Base-by-base conservation (phyloP, 805 yeast species). In the Ogataea paraovalis region DNA sequence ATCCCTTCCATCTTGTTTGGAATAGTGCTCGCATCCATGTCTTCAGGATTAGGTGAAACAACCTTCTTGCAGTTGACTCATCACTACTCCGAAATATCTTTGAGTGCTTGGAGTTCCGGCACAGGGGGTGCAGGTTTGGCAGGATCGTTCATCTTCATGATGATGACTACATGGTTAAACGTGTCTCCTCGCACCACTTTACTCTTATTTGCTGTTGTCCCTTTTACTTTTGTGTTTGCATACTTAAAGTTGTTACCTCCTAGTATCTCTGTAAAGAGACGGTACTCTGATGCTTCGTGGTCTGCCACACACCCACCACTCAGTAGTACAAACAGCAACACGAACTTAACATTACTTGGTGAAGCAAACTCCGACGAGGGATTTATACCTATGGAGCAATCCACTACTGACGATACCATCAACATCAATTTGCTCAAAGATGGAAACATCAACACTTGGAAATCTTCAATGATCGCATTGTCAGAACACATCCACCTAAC, bases 111-210 rank as follows among this genome's bases (percentile, higher is more conserved):
- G 80, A 86, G 96, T 19, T 79, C 90, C 7, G 99, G 99, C 1
- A 92, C 98, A 0, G 98, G 99, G 3, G 96, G 89, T 18, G 98
- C 99, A 1, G 99, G 99, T 0, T 64, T 92, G 4, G 75, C 79
- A 18, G 99, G 98, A 0, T 80, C 91, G 46, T 87, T 85, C 45
- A 60, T 77, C 13, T 91, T 79, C 59, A 58, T 92, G 75, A 54
- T 85, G 1, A 51, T 87, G 56, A 92, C 97, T 0, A 84, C 92
- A 1, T 68, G 89, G 59, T 42, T 87, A 20, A 73, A 79, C 1
- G 48, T 88, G 1, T 65, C 78, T 6, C 82, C 87, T 0, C 71
- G 71, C 49, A 48, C 71, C 0, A 71, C 87, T 0, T 70, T 92
- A 36, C 60, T 85, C 13, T 20, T 79, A 21, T 90, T 87, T 61